Evolutionary conservation across 108 stramenopile genomes (phyloP).

Genomic region (Tribonema minus): DNA sequence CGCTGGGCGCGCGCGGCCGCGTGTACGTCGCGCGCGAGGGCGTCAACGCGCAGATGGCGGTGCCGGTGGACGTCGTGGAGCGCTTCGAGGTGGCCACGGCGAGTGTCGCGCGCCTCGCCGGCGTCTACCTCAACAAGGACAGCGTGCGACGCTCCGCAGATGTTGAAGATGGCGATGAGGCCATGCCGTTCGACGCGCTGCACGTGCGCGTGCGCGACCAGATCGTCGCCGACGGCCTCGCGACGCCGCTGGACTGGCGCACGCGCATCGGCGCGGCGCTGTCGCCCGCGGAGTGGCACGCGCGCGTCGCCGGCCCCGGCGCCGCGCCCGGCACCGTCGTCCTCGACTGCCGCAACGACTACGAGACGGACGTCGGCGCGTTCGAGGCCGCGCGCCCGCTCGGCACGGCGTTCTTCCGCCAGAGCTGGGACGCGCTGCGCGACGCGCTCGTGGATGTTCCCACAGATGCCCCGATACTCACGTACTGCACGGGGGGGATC

Average conservation of each 20-base stretch:
- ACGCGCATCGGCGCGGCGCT: conserved; percentile 80
- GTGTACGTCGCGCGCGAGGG: conserved; percentile 91
- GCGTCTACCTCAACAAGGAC: conserved; percentile 12
- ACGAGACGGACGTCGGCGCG: conserved; percentile 83
- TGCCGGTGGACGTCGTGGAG: conserved; percentile 55
- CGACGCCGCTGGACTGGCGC: conserved; percentile 61
- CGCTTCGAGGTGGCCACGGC: conserved; percentile 15
- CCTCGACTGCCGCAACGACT: conserved; percentile 57
- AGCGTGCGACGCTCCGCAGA: background rate
- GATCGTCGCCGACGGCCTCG: conserved; percentile 93
- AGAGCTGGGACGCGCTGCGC: conserved; percentile 76
- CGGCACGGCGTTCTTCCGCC: conserved; percentile 78
- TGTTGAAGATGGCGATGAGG: background rate
- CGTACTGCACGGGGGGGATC: conserved; percentile 90
- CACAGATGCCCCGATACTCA: conserved; percentile 83
- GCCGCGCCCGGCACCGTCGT: conserved; percentile 25
- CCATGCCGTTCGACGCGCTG: conserved; percentile 70
- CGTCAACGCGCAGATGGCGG: conserved; percentile 94
- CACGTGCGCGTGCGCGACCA: conserved; percentile 80
- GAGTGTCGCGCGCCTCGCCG: conserved; percentile 7
- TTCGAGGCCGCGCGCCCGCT: conserved; percentile 84
- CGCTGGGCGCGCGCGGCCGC: conserved; percentile 78
- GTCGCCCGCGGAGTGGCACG: conserved; percentile 88
- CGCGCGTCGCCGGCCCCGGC: conserved; percentile 65
- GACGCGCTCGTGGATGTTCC: conserved; percentile 71